phyloP scores from a whole-genome alignment of 2,329 filamentous ascomycete genomes.

The Exserohilum turcica region DNA sequence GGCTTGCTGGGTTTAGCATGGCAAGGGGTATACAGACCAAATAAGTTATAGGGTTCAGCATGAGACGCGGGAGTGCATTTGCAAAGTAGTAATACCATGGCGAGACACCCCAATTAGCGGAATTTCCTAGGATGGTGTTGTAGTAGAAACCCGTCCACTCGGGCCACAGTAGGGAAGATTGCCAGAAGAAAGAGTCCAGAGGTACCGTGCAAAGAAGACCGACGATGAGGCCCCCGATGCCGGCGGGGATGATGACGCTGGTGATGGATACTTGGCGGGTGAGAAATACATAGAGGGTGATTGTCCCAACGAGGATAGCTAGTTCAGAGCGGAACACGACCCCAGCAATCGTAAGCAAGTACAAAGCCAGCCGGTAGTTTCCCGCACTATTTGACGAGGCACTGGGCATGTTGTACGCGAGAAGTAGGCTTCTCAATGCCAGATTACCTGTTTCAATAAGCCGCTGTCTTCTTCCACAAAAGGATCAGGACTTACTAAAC shows the following conservation, averaged over 20 bases:
- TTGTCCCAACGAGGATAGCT: slow-evolving; percentile 75
- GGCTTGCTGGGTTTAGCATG: slow-evolving; percentile 55
- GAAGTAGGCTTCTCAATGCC: slow-evolving; percentile 61
- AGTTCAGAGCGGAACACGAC: slow-evolving; percentile 90
- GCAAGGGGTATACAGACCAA: slow-evolving; percentile 58
- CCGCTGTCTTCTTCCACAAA: neutral
- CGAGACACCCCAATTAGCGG: slow-evolving; percentile 84
- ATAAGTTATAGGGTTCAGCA: slow-evolving; percentile 76
- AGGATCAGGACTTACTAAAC: slow-evolving; percentile 64
- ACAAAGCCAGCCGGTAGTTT: slow-evolving; percentile 68
- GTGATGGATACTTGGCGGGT: slow-evolving; percentile 60
- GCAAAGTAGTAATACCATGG: slow-evolving; percentile 87
- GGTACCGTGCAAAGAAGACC: slow-evolving; percentile 73
- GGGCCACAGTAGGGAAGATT: slow-evolving; percentile 76
- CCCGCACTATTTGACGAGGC: slow-evolving; percentile 45
- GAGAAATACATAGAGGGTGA: slow-evolving; percentile 68
- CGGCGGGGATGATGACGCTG: slow-evolving; percentile 67
- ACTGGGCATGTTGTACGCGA: slow-evolving; percentile 50
- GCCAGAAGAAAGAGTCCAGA: slow-evolving; percentile 95
- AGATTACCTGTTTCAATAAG: slow-evolving; percentile 62
- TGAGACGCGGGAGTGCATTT: slow-evolving; percentile 78
- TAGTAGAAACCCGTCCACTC: slow-evolving; percentile 88
- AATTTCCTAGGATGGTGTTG: slow-evolving; percentile 84
- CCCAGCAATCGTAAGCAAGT: slow-evolving; percentile 77
- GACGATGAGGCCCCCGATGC: slow-evolving; percentile 66